phyloP scores from a whole-genome alignment of 805 yeast species.

The Ogataea methylovora region DNA sequence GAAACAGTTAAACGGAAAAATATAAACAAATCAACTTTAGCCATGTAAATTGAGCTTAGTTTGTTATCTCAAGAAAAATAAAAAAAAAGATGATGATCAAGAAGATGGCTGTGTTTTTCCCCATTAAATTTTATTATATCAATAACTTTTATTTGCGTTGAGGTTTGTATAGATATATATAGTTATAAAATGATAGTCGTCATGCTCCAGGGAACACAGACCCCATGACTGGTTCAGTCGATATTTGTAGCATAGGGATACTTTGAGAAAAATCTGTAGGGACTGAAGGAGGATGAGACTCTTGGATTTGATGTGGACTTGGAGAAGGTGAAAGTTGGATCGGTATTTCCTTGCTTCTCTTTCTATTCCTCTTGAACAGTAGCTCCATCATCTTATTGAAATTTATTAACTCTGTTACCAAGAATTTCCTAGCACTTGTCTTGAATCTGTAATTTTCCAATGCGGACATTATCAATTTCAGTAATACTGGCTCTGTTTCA shows the following conservation, averaged over 20 bases:
- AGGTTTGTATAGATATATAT: no score
- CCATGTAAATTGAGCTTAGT: no score
- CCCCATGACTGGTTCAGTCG: neutral
- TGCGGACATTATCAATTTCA: conserved; percentile 41
- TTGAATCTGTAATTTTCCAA: conserved; percentile 55
- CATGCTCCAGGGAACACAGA: no score
- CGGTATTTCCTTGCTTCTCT: conserved; percentile 8
- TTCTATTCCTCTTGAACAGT: conserved; percentile 39
- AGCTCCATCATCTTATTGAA: conserved; percentile 45
- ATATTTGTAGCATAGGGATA: conserved; percentile 6
- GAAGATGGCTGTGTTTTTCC: no score
- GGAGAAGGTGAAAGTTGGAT: neutral
- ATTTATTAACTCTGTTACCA: conserved; percentile 55
- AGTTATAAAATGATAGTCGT: no score
- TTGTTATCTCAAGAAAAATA: no score
- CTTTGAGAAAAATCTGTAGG: conserved; percentile 19
- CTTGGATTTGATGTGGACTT: neutral
- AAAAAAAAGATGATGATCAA: no score
- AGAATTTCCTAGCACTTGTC: conserved; percentile 51
- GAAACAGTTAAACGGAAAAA: no score
- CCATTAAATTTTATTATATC: no score
- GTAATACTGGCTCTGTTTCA: conserved; percentile 43
- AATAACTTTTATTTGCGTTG: no score
- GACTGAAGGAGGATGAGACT: neutral
- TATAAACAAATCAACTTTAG: no score